Conservation (phyloP, 2,329 filamentous ascomycete species). For the Cytospora piceicola region DNA sequence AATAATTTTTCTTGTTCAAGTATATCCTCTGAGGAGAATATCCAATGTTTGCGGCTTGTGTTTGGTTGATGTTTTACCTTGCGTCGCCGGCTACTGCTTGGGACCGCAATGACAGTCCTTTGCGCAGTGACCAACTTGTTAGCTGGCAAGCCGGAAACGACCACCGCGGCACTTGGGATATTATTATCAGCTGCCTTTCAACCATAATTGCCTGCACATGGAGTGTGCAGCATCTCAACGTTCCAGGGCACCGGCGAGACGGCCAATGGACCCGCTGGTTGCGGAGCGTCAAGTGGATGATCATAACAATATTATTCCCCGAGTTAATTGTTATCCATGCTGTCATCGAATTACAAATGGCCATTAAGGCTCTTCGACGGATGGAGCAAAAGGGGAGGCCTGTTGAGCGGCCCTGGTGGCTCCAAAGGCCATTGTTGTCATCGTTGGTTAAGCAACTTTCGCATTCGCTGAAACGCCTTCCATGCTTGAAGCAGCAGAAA, state of each 20-base stretch:
- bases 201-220: conserved; percentile 25
- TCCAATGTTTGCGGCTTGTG: neutral
- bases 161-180: neutral
- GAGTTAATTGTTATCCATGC: conserved; percentile 16
- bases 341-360: conserved; percentile 14
- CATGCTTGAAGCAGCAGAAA: neutral
- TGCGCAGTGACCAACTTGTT: neutral
- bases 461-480: neutral
- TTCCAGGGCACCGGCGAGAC: neutral
- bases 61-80: neutral
- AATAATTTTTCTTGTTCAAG: neutral
- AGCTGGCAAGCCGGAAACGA: neutral
- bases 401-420: neutral
- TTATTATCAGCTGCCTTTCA: conserved; percentile 5
- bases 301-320: conserved; percentile 17
- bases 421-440: neutral
- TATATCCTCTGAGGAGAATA: neutral
- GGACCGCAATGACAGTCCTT: too few species aligned
- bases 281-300: conserved; percentile 19
- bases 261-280: neutral
- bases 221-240: conserved; percentile 25
- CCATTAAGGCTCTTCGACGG: neutral
- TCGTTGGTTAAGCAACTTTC: neutral
- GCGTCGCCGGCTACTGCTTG: neutral
- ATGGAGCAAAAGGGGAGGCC: neutral